Conservation (phyloP, 106 monocot genomes). For the Iris macrosiphon region DNA sequence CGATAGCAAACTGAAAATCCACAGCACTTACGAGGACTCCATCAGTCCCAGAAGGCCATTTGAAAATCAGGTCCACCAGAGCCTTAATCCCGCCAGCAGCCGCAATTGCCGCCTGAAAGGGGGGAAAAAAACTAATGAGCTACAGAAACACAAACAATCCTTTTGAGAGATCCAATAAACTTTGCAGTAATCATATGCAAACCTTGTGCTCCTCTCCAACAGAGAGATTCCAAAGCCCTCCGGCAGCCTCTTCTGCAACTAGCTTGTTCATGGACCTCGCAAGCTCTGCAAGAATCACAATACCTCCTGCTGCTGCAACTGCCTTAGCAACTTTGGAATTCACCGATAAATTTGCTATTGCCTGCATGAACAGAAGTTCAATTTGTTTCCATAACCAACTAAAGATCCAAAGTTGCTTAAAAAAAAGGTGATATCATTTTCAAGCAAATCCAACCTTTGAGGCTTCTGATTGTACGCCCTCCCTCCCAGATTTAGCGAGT, state of each 20-base stretch:
- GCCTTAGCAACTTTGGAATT: conserved; percentile 96
- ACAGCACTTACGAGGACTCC: conserved; percentile 78
- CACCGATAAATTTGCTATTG: conserved; percentile 92
- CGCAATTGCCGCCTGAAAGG: conserved; percentile 83
- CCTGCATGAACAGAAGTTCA: conserved; percentile 33
- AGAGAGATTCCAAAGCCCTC: conserved; percentile 99
- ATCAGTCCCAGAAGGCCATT: conserved; percentile 76
- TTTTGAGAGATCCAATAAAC: neutral
- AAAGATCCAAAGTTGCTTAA: too few species aligned
- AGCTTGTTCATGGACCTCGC: conserved; percentile 88
- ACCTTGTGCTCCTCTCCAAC: conserved; percentile 99
- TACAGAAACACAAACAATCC: neutral
- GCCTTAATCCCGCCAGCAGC: conserved; percentile 90
- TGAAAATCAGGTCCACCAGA: conserved; percentile 93
- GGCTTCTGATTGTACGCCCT: conserved; percentile 88
- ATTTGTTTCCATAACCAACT: too few species aligned
- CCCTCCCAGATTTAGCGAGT: conserved; percentile 73
- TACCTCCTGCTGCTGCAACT: conserved; percentile 94
- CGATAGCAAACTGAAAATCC: neutral
- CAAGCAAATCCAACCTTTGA: conserved; percentile 56
- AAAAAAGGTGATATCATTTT: too few species aligned
- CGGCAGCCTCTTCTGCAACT: conserved; percentile 98
- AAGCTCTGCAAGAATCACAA: conserved; percentile 60
- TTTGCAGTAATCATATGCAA: neutral
- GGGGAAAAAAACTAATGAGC: neutral